These are phyloP conservation scores for Globisporangium spinosum DNA, from an alignment of 352 stramenopile species.

Conservation along the genomic window DNA sequence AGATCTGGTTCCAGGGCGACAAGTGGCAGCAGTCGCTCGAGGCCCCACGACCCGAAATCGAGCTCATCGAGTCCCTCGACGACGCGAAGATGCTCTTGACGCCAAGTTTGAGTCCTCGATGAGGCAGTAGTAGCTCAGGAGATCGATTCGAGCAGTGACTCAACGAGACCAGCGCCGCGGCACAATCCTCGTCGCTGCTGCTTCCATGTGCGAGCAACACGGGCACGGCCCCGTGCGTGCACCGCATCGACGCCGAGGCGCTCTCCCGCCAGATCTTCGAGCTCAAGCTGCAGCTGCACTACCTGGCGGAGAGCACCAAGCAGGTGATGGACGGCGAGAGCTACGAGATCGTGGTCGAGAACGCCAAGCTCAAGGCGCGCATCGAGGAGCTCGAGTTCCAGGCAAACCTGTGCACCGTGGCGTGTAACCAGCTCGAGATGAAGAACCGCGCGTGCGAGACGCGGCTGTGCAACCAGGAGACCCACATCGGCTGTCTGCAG, in stretches of 20 bases:
- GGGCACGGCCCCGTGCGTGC: conserved; percentile 35
- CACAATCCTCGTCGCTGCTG: background rate
- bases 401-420: conserved; percentile 50
- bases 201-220: conserved; percentile 11
- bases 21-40: conserved; percentile 39
- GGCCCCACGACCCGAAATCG: conserved; percentile 15
- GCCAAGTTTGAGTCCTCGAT: conserved; percentile 2
- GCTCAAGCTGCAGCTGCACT: conserved; percentile 74
- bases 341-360: conserved; percentile 61
- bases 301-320: conserved; percentile 59
- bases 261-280: conserved; percentile 69
- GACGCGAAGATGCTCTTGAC: background rate
- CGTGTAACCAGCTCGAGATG: conserved; percentile 62
- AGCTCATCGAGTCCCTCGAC: conserved; percentile 2
- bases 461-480: conserved; percentile 68
- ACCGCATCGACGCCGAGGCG: conserved; percentile 52
- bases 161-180: background rate
- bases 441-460: conserved; percentile 68
- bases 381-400: conserved; percentile 75
- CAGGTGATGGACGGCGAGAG: conserved; percentile 55
- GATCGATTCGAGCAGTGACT: background rate
- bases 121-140: background rate
- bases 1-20: conserved; percentile 57
- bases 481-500: conserved; percentile 65
- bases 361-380: conserved; percentile 62